phyloP scores from a whole-genome alignment of 805 yeast species.

The Ogataea philodendri region DNA sequence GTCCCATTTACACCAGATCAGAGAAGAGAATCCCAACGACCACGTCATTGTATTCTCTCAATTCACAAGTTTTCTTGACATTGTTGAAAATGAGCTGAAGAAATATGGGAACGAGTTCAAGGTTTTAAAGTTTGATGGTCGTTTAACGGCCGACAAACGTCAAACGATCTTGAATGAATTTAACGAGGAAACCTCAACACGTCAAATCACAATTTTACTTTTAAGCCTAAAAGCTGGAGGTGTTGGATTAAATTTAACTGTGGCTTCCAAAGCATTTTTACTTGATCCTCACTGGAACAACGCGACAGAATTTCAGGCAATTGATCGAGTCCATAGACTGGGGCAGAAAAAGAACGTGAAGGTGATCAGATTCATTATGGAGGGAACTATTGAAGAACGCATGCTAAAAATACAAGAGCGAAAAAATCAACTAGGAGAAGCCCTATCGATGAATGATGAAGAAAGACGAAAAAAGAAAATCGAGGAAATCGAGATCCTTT shows the following conservation, averaged over 20 bases:
- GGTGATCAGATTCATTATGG: constrained; percentile 77
- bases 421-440: constrained; percentile 78
- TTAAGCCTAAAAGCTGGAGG: constrained; percentile 91
- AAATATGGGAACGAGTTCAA: constrained; percentile 45
- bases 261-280: constrained; percentile 80
- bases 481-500: constrained; percentile 69
- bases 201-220: constrained; percentile 47
- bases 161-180: constrained; percentile 60
- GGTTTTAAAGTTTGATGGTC: constrained; percentile 78
- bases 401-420: constrained; percentile 87
- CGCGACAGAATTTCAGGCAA: constrained; percentile 86
- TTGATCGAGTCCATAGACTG: constrained; percentile 86
- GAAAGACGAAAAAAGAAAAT: constrained; percentile 67
- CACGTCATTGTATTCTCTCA: constrained; percentile 90
- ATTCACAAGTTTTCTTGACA: constrained; percentile 77
- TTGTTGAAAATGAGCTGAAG: constrained; percentile 60
- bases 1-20: constrained; percentile 52
- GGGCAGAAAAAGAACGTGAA: constrained; percentile 76
- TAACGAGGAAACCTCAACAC: constrained; percentile 25
- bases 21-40: constrained; percentile 57
- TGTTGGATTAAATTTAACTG: constrained; percentile 83
- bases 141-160: constrained; percentile 65
- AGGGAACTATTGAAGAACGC: constrained; percentile 79
- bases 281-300: constrained; percentile 99
- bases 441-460: constrained; percentile 71